Conservation (phyloP, 441 rosid species). For the Viola pubescens region DNA sequence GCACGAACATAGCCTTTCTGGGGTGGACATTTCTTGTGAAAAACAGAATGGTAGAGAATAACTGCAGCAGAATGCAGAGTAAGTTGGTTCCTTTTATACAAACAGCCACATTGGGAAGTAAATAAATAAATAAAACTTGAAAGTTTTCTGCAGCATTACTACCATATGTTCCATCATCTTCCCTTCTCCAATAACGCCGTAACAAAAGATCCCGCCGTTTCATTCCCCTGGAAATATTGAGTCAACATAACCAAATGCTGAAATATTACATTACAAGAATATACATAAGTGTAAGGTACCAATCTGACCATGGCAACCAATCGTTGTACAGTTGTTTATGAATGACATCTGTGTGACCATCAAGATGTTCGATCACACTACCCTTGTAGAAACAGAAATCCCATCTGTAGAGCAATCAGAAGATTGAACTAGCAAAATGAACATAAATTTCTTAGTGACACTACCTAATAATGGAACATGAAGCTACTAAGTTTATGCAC, state of each 20-base stretch:
- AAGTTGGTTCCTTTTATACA: conserved; percentile 18
- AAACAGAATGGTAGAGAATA: conserved; percentile 87
- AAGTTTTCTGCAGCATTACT: conserved; percentile 13
- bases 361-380: conserved; percentile 80
- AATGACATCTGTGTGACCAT: conserved; percentile 92
- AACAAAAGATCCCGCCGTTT: conserved; percentile 73
- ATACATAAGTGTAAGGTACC: conserved; percentile 6
- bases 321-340: conserved; percentile 80
- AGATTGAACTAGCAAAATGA: no score
- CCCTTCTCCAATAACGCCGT: conserved; percentile 97
- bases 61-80: conserved; percentile 41
- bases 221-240: conserved; percentile 62
- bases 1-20: conserved; percentile 83
- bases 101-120: conserved; percentile 12
- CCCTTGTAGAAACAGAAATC: conserved; percentile 96
- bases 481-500: no score
- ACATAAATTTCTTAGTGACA: no score
- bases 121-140: conserved; percentile 7
- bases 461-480: no score
- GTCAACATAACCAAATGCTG: conserved; percentile 10
- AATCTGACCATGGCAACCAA: conserved; percentile 86
- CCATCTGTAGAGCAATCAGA: conserved; percentile 59
- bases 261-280: conserved; percentile 5
- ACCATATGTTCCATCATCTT: conserved; percentile 98
- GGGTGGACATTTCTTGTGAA: conserved; percentile 86